Evolutionary conservation across 2,329 filamentous ascomycete genomes (phyloP).

Genomic region (Pseudogymnoascus sp.): DNA sequence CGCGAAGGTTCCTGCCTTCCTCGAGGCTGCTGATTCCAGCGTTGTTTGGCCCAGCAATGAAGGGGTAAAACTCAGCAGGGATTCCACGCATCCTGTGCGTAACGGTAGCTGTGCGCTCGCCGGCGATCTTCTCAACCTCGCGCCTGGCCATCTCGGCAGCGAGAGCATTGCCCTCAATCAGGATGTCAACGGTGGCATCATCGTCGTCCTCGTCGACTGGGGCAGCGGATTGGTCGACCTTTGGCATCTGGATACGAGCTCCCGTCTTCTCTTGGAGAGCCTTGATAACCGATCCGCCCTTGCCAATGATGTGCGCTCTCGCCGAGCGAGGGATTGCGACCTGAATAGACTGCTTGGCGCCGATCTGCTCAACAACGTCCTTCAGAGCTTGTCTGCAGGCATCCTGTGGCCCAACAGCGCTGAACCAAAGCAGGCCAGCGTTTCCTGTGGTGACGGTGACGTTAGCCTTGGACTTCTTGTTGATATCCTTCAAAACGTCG

Average conservation of each 20-base stretch:
- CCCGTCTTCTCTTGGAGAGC: slow-evolving; percentile 83
- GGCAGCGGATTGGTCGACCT: slow-evolving; percentile 57
- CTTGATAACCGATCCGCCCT: slow-evolving; percentile 83
- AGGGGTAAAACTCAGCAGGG: slow-evolving; percentile 89
- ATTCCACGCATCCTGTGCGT: slow-evolving; percentile 76
- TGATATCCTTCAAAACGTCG: slow-evolving; percentile 86
- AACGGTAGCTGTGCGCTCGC: slow-evolving; percentile 75
- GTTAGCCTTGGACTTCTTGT: slow-evolving; percentile 80
- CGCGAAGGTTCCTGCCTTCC: slow-evolving; percentile 64
- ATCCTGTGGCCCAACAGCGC: slow-evolving; percentile 76
- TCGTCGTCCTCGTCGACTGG: slow-evolving; percentile 61
- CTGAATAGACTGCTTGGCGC: slow-evolving; percentile 60
- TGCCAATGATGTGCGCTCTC: slow-evolving; percentile 86
- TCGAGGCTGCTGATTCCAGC: slow-evolving; percentile 61
- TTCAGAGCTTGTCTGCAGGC: slow-evolving; percentile 81
- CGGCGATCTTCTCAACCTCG: slow-evolving; percentile 80
- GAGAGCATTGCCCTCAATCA: slow-evolving; percentile 85
- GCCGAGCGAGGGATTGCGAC: slow-evolving; percentile 78
- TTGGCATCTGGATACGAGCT: slow-evolving; percentile 83
- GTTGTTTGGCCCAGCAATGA: slow-evolving; percentile 77
- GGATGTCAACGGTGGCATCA: slow-evolving; percentile 75
- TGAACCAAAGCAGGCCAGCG: slow-evolving; percentile 69
- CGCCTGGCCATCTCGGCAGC: slow-evolving; percentile 77
- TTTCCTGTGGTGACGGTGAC: slow-evolving; percentile 70
- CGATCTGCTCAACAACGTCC: slow-evolving; percentile 82